Evolutionary conservation across 2,329 filamentous ascomycete species (phyloP), one percentile per base, ranked within the genome.

Genomic region (Leptodontidium sp.): DNA sequence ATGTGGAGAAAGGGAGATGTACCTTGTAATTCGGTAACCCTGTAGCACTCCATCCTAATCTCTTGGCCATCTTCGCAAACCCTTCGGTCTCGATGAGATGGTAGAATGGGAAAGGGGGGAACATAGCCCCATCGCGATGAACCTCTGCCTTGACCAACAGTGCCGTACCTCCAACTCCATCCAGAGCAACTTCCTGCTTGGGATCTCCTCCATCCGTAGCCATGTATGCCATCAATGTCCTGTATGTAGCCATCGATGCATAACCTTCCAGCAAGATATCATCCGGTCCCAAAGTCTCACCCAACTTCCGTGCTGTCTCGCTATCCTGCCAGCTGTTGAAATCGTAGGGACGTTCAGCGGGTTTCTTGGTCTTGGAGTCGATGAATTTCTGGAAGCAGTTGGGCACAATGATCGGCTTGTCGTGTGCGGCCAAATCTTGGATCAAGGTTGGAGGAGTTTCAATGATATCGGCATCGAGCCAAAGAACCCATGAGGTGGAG

Each of bases 1-100:
- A 11, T 21, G 26, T 61, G 12, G 21, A 40, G 8, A 40, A 40
- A 40, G 4, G 32, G 21, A 49, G 53, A 59, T 88, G 79, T 82
- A 98, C 96, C 86, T 95, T 94, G 83, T 99, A 99, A 82, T 98
- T 97, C 52, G 96, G 96, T 77, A 98, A 83, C n/a, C 96, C 96
- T 74, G 87, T 93, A 68, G 92, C 88, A 70, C 91, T 86, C 90
- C 94, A 98, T 61, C 94, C 94, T 77, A 99, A 81, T 73, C 96
- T 86, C 79, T 88, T 91, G 14, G 94, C 94, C 96, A 99, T 99
- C 82, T 95, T 97, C 21, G 96, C 94, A 77, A 99, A 99, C 0
- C 96, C 96, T 78, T 99, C 96, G 0, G 96, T 98, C 84, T 99
- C 96, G 70, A 99, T 97, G 70, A 99, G 85, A 80, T 99, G 92